A percentile compares a stretch with the other conserved stretches of the same genome.
Conservation (phyloP, 768 basidiomycete species). For the Psilocybe tampanensis region DNA sequence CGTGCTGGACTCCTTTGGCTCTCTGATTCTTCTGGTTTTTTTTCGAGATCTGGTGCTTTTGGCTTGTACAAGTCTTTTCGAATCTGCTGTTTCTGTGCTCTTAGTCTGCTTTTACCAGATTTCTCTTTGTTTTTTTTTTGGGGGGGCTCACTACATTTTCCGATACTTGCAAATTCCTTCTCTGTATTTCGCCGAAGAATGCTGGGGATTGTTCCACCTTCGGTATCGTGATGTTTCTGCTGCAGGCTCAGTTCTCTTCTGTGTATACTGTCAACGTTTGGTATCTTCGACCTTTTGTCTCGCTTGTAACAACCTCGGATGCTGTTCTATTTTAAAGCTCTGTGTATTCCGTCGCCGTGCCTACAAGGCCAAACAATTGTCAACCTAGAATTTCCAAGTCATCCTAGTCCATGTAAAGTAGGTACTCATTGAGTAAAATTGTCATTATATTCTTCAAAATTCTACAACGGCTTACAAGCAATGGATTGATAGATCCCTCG, state of each 20-base stretch:
- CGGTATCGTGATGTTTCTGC: background rate
- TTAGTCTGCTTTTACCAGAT: background rate
- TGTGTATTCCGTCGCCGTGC: background rate
- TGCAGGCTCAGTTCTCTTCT: background rate
- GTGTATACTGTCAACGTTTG: background rate
- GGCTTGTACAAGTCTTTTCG: background rate
- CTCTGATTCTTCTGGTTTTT: no score
- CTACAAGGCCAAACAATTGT: conserved; percentile 5
- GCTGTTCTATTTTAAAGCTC: background rate
- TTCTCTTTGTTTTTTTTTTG: background rate
- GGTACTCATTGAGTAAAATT: no score
- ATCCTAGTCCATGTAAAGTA: no score
- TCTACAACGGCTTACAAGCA: no score
- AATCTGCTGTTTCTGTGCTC: background rate
- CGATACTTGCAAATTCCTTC: background rate
- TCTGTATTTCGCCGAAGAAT: background rate
- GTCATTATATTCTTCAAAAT: no score
- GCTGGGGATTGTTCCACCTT: background rate
- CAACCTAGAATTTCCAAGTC: background rate
- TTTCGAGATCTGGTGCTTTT: no score
- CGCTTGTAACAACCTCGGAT: background rate
- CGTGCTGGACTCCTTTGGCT: no score
- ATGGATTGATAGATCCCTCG: no score
- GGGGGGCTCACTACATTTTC: background rate
- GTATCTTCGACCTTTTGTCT: background rate